Conservation (phyloP, 352 stramenopile species). For the Pythium periplocum region DNA sequence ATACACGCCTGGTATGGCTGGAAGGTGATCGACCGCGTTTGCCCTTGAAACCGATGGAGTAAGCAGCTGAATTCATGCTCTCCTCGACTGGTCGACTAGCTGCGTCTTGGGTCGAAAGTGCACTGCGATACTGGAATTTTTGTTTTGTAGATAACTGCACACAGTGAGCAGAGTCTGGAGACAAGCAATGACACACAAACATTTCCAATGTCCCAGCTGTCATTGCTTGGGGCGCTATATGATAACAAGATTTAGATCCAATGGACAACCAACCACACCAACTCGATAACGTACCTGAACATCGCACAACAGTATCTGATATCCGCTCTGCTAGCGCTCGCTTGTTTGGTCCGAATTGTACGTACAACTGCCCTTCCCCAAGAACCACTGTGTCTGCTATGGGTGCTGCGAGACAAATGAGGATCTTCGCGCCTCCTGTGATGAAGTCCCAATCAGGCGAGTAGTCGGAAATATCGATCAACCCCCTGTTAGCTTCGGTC, state of each 20-base stretch:
- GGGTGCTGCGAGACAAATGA: constrained; percentile 66
- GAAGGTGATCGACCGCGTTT: constrained; percentile 44
- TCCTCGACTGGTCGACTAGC: too few species aligned
- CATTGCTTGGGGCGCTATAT: too few species aligned
- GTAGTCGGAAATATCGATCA: constrained; percentile 69
- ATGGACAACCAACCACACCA: too few species aligned
- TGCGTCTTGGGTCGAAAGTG: constrained; percentile 18
- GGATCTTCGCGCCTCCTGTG: constrained; percentile 69
- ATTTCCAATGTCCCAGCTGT: constrained; percentile 44
- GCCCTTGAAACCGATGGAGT: constrained; percentile 7
- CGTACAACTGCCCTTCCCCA: constrained; percentile 35
- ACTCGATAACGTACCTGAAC: constrained; percentile 40
- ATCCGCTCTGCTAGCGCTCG: constrained; percentile 52
- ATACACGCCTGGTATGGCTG: constrained; percentile 9
- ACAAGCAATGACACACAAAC: constrained; percentile 41
- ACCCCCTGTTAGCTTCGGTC: not conserved
- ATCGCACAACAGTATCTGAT: constrained; percentile 69
- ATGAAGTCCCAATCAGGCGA: constrained; percentile 82
- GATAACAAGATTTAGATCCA: too few species aligned
- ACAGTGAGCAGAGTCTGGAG: constrained; percentile 9
- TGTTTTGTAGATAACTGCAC: constrained; percentile 44
- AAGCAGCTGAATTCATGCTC: too few species aligned
- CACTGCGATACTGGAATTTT: constrained; percentile 53
- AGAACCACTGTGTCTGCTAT: constrained; percentile 18
- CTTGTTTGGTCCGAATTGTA: constrained; percentile 56